Evolutionary conservation across 805 yeast species (phyloP).

Genomic region (Monosporozyma servazzii): DNA sequence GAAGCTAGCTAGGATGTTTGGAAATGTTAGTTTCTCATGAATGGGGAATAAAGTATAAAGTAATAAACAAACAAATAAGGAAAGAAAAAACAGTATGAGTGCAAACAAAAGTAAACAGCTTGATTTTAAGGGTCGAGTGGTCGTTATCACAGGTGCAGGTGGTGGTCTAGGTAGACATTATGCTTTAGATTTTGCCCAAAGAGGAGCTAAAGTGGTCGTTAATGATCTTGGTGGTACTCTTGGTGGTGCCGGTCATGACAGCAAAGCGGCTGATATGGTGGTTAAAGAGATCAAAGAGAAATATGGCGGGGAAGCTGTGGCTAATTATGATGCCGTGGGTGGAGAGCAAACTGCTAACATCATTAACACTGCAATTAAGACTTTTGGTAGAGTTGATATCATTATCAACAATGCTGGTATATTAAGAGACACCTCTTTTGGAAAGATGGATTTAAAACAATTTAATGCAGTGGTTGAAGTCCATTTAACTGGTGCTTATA

Average conservation of each 20-base stretch:
- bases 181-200: conserved; percentile 74
- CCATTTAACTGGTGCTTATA: conserved; percentile 83
- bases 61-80: not conserved
- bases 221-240: conserved; percentile 87
- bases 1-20: too few relatives aligned
- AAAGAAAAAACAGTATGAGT: not conserved
- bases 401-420: conserved; percentile 94
- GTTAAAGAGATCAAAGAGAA: conserved; percentile 66
- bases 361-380: conserved; percentile 74
- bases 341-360: conserved; percentile 69
- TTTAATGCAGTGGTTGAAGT: conserved; percentile 75
- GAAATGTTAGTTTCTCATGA: too few relatives aligned
- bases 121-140: conserved; percentile 70
- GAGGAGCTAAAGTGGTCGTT: conserved; percentile 93
- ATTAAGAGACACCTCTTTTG: conserved; percentile 76
- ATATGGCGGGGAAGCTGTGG: conserved; percentile 80
- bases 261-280: conserved; percentile 77
- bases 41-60: not conserved
- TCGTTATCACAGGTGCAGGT: conserved; percentile 93
- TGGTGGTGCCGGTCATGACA: conserved; percentile 59
- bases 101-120: not conserved
- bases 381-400: conserved; percentile 82
- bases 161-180: conserved; percentile 91
- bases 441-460: conserved; percentile 75
- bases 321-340: conserved; percentile 85